Percentiles rank a stretch among this genome's conserved stretches.
phyloP scores from a whole-genome alignment of 1,284 basidiomycete genomes.

The Rugosomyces carneus region DNA sequence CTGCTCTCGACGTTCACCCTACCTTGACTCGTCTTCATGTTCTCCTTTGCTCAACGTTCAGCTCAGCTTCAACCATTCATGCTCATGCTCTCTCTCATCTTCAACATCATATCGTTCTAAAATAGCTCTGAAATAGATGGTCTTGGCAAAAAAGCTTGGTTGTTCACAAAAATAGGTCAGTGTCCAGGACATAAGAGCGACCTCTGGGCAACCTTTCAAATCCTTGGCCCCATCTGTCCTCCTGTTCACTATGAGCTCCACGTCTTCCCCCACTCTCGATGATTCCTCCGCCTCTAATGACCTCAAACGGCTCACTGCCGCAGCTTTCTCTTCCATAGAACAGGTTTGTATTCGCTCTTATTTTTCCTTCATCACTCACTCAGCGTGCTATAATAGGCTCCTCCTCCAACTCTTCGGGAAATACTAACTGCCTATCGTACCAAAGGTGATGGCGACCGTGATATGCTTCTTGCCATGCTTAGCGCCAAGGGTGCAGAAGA shows the following conservation, averaged over 20 bases:
- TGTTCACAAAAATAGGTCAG: conserved; percentile 36
- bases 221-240: conserved; percentile 32
- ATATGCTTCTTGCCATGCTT: conserved; percentile 82
- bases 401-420: conserved; percentile 76
- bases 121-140: conserved; percentile 30
- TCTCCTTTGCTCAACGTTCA: neutral
- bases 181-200: conserved; percentile 36
- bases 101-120: conserved; percentile 23
- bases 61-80: neutral
- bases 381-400: conserved; percentile 34
- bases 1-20: neutral
- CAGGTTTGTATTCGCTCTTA: conserved; percentile 27
- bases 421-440: conserved; percentile 79
- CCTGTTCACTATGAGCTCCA: conserved; percentile 28
- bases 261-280: conserved; percentile 21
- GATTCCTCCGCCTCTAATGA: conserved; percentile 18
- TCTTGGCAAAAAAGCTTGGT: conserved; percentile 41
- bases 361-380: conserved; percentile 8
- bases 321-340: conserved; percentile 29
- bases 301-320: conserved; percentile 24
- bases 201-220: conserved; percentile 26
- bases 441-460: conserved; percentile 84
- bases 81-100: conserved; percentile 1
- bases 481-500: conserved; percentile 88
- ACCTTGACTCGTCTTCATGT: neutral